Conservation (phyloP, 2,329 filamentous ascomycete genomes). For the Parascedosporium putredinis region DNA sequence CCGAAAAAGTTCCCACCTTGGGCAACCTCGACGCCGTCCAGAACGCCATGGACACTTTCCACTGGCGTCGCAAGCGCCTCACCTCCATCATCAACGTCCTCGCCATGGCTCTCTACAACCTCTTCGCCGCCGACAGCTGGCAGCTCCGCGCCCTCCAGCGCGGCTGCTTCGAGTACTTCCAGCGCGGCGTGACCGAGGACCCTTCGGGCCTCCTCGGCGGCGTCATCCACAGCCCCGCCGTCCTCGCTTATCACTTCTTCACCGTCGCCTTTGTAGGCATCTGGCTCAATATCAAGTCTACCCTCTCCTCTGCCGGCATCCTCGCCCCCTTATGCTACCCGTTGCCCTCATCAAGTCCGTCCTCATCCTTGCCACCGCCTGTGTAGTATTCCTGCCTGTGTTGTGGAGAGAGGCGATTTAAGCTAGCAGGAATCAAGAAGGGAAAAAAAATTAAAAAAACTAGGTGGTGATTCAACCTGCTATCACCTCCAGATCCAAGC, state of each 20-base stretch:
- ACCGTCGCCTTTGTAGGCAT: constrained; percentile 81
- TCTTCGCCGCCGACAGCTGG: constrained; percentile 77
- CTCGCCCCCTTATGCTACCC: constrained; percentile 48
- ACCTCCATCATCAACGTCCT: constrained; percentile 93
- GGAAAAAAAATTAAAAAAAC: too few species aligned
- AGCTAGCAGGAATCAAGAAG: not conserved
- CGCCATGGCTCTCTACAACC: constrained; percentile 82
- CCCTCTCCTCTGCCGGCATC: constrained; percentile 29
- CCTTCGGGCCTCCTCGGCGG: constrained; percentile 76
- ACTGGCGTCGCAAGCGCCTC: constrained; percentile 76
- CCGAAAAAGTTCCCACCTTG: constrained; percentile 57
- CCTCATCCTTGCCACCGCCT: constrained; percentile 69
- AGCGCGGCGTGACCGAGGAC: constrained; percentile 62
- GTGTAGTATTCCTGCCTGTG: constrained; percentile 72
- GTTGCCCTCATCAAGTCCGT: constrained; percentile 54
- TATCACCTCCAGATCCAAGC: too few species aligned
- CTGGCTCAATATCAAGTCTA: constrained; percentile 44
- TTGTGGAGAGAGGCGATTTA: constrained; percentile 27
- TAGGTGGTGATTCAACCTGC: too few species aligned
- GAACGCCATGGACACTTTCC: constrained; percentile 62
- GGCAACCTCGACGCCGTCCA: constrained; percentile 56
- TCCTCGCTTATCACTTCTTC: constrained; percentile 91
- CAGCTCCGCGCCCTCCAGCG: constrained; percentile 71
- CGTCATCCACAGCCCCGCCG: constrained; percentile 63
- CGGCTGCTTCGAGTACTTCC: constrained; percentile 91